These are phyloP conservation scores for Penicillium silybi DNA, from an alignment of 495 filamentous ascomycete species.

Conservation along the genomic window DNA sequence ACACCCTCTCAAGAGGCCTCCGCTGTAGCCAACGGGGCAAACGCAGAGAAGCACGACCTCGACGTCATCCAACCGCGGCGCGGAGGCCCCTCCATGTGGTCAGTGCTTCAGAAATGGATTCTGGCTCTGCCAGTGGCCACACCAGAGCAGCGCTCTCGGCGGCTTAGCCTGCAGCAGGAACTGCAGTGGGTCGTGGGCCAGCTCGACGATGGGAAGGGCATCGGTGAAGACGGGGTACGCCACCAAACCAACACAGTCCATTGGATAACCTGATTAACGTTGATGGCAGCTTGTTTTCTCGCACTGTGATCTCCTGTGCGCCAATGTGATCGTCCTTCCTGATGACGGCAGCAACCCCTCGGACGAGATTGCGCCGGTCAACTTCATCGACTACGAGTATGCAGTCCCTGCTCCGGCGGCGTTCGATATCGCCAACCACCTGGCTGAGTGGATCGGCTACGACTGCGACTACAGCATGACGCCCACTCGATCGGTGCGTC, in stretches of 20 bases:
- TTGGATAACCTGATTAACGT: slow-evolving; percentile 12
- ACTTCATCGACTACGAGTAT: slow-evolving; percentile 98
- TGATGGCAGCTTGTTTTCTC: slow-evolving; percentile 75
- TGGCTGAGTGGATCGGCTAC: slow-evolving; percentile 97
- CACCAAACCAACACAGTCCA: not conserved
- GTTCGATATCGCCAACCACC: slow-evolving; percentile 99
- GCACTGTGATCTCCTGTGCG: slow-evolving; percentile 91
- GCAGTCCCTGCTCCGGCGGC: slow-evolving; percentile 89
- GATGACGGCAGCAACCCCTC: slow-evolving; percentile 24
- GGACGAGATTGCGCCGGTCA: slow-evolving; percentile 51
- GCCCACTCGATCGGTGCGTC: slow-evolving; percentile 72
- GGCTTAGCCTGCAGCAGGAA: slow-evolving; percentile 68
- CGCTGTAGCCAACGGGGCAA: slow-evolving; percentile 23
- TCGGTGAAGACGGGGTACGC: slow-evolving; percentile 70
- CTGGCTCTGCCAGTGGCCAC: slow-evolving; percentile 72
- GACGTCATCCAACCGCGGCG: slow-evolving; percentile 56
- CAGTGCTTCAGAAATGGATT: slow-evolving; percentile 93
- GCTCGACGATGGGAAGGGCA: slow-evolving; percentile 67
- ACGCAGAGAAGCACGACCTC: slow-evolving; percentile 14
- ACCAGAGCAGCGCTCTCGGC: slow-evolving; percentile 60
- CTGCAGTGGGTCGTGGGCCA: slow-evolving; percentile 62
- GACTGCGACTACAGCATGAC: slow-evolving; percentile 86
- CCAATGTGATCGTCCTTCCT: slow-evolving; percentile 89
- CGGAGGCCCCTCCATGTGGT: slow-evolving; percentile 80
- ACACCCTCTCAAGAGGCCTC: slow-evolving; percentile 8